phyloP scores from a whole-genome alignment of 2,329 filamentous ascomycete species.

The Fusarium kyushuense region DNA sequence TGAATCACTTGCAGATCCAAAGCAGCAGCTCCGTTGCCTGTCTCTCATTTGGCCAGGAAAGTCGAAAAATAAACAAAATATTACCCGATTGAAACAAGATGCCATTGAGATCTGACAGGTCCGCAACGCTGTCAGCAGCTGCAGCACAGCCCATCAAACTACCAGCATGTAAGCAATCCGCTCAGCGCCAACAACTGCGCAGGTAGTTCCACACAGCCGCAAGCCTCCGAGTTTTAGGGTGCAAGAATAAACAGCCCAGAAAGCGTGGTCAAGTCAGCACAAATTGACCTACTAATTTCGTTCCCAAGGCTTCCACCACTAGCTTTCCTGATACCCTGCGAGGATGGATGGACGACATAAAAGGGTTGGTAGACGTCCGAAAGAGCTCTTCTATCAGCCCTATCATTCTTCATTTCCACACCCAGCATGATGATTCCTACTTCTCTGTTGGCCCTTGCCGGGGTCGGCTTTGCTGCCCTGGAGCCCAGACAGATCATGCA shows the following conservation, averaged over 20 bases:
- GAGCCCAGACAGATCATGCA: conserved; percentile 43
- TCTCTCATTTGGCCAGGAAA: neutral
- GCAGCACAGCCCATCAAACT: conserved; percentile 15
- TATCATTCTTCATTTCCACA: conserved; percentile 1
- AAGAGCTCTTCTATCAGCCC: neutral
- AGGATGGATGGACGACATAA: conserved; percentile 21
- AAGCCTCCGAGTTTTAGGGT: neutral
- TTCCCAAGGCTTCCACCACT: neutral
- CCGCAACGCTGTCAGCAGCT: neutral
- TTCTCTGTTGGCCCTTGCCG: conserved; percentile 37
- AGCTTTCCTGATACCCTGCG: neutral
- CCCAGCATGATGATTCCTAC: conserved; percentile 34
- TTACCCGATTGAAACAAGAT: neutral
- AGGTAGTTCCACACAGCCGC: conserved; percentile 19
- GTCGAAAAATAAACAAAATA: neutral
- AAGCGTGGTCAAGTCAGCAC: neutral
- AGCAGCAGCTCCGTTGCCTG: neutral
- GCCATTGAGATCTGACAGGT: neutral
- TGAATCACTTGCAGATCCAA: neutral
- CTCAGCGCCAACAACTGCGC: conserved; percentile 13
- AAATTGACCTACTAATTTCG: neutral
- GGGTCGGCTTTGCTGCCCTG: conserved; percentile 34
- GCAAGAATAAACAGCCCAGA: neutral
- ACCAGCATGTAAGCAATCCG: conserved; percentile 4
- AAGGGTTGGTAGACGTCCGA: conserved; percentile 22